Base-by-base conservation (phyloP, 2,329 filamentous ascomycete species). In the Aspergillus persii region DNA sequence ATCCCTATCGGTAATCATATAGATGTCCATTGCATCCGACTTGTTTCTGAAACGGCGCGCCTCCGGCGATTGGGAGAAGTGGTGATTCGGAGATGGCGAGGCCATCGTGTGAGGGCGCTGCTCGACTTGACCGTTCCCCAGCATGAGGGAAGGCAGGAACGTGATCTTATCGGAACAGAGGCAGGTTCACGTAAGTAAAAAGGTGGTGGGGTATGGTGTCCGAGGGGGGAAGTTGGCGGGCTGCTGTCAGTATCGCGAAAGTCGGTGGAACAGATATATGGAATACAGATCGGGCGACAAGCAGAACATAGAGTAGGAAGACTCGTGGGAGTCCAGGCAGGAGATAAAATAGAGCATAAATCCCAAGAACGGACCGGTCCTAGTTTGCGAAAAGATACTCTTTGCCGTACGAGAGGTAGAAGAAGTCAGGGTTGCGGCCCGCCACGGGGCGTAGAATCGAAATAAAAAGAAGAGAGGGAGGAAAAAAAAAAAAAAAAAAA, bases 1-100 rank as follows among this genome's bases (percentile, higher is more conserved):
- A 54, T 73, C 69, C 61, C 69, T 63, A 49, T 73, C 71, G 27
- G 72, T 72, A 50, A 74, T 68, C 31, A 62, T 61, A 51, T 74
- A 69, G 50, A 75, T 71, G 33, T 74, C 71, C 73, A 75, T 75
- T 1, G 72, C 71, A 7, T 72, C 71, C 8, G 73, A 75, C 7
- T 72, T 71, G 36, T 74, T 71, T 51, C 73, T 68, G 31, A 71
- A 70, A 9, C 70, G 68, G 39, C 61, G 69, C 26, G 66, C 58
- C 3, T 62, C 61, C 6, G 70, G 58, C 6, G 71, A 68, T 39
- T 66, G 63, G 30, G 71, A 68, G 51, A 59, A 63, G 54, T 68
- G 68, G 50, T 69, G 62, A 33, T 65, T 61, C 52, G 61, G 56
- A 44, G 61, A 39, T 29, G 67, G 64, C n/a, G 66, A 61, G 12